These are phyloP conservation scores for Mycena rosella DNA, from an alignment of 768 basidiomycete genomes.

Conservation along the genomic window DNA sequence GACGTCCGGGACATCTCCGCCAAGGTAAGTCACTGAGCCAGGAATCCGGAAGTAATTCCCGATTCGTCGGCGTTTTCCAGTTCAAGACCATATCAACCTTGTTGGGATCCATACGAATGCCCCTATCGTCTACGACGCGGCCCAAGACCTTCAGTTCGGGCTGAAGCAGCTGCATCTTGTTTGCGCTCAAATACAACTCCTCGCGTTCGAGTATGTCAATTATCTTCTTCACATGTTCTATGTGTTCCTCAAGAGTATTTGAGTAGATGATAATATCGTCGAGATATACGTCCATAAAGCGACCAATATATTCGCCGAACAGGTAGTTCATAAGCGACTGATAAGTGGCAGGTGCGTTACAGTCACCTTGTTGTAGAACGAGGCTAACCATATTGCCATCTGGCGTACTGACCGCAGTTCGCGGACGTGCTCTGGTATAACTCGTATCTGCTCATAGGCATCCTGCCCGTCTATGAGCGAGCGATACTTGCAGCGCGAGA, in stretches of 20 bases:
- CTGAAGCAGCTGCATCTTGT: not conserved
- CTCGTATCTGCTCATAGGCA: not conserved
- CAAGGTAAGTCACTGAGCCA: not conserved
- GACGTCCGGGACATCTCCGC: not conserved
- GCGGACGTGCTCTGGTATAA: not conserved
- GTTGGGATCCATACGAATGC: constrained; percentile 35
- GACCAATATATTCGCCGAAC: not conserved
- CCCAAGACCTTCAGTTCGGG: not conserved
- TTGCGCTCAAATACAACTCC: constrained; percentile 45
- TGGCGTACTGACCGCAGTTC: not conserved
- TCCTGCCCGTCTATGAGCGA: not conserved
- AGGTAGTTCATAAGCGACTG: not conserved
- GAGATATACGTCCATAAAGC: not conserved
- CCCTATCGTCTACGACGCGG: not conserved
- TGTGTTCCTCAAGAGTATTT: constrained; percentile 49
- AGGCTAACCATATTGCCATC: not conserved
- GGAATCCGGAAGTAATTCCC: not conserved
- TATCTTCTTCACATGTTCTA: constrained; percentile 44
- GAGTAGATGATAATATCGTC: constrained; percentile 36
- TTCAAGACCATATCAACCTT: not conserved
- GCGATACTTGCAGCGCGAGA: not conserved
- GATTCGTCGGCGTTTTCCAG: constrained; percentile 3
- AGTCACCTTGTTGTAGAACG: not conserved
- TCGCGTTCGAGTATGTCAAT: constrained; percentile 44
- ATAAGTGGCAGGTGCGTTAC: not conserved